Conservation (phyloP, 441 rosid genomes). For the Raphanus hybrid region DNA sequence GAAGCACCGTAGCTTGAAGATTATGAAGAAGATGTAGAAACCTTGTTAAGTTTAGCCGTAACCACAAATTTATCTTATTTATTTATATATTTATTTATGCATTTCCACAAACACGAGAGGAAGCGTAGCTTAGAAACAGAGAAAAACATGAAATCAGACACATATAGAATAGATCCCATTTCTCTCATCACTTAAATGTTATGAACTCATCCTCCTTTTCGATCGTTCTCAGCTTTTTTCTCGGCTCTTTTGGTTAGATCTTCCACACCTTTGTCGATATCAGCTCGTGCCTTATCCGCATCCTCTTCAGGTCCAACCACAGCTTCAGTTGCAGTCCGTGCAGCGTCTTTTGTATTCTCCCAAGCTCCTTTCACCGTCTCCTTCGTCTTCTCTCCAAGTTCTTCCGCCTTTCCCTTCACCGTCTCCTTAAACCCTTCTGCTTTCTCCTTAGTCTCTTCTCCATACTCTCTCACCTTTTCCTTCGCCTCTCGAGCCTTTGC, state of each 20-base stretch:
- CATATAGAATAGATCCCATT: neutral
- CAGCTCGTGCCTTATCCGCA: conserved; percentile 42
- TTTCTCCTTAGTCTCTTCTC: conserved; percentile 46
- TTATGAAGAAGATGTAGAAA: neutral
- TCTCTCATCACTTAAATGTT: conserved; percentile 28
- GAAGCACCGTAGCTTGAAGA: neutral
- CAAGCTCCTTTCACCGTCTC: conserved; percentile 58
- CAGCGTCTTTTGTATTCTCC: conserved; percentile 59
- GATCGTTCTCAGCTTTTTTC: conserved; percentile 23
- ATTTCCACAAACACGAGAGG: conserved; percentile 1
- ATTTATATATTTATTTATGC: conserved; percentile 20
- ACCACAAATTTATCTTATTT: neutral
- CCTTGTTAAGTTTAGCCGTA: neutral
- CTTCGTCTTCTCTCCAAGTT: conserved; percentile 56
- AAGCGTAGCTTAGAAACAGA: conserved; percentile 1
- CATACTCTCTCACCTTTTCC: conserved; percentile 36
- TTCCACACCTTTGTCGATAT: conserved; percentile 47
- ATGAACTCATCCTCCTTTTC: conserved; percentile 34
- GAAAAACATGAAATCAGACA: conserved; percentile 3
- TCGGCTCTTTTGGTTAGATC: conserved; percentile 44
- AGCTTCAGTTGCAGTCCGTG: conserved; percentile 66
- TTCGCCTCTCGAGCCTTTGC: conserved; percentile 32
- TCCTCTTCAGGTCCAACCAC: conserved; percentile 60
- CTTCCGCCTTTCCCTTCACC: conserved; percentile 45
- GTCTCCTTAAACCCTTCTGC: conserved; percentile 44